phyloP scores from a whole-genome alignment of 495 filamentous ascomycete species.

The Pseudomonodictys pantanalensis region DNA sequence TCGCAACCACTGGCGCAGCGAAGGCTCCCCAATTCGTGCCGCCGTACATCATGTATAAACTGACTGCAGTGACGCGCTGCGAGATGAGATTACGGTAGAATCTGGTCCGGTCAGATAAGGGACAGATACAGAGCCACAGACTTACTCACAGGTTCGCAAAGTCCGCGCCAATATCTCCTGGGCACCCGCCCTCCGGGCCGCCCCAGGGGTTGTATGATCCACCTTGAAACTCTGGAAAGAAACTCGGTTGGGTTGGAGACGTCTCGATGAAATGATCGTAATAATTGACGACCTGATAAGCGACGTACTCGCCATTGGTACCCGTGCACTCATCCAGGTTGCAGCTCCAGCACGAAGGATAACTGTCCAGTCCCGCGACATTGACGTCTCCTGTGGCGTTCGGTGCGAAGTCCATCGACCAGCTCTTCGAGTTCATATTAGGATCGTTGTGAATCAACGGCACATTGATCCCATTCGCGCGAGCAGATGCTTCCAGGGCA shows the following conservation, averaged over 20 bases:
- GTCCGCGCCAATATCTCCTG: constrained; percentile 44
- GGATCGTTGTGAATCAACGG: constrained; percentile 56
- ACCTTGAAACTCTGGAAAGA: constrained; percentile 64
- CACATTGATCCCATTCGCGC: constrained; percentile 53
- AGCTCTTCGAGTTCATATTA: constrained; percentile 43
- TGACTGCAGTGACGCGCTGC: constrained; percentile 46
- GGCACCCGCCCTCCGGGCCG: constrained; percentile 52
- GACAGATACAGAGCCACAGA: neutral
- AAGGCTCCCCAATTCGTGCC: constrained; percentile 56
- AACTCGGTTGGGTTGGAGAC: constrained; percentile 53
- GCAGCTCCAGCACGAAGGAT: constrained; percentile 63
- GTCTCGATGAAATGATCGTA: constrained; percentile 47
- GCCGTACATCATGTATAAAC: constrained; percentile 55
- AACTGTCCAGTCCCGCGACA: constrained; percentile 56
- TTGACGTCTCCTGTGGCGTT: constrained; percentile 57
- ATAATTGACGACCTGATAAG: constrained; percentile 52
- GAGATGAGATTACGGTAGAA: constrained; percentile 57
- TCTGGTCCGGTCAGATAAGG: too few relatives aligned
- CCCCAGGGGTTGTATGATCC: constrained; percentile 64
- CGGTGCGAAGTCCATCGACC: constrained; percentile 48
- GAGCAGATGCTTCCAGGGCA: constrained; percentile 49
- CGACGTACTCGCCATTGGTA: constrained; percentile 54
- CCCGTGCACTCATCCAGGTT: constrained; percentile 52
- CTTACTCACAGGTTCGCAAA: constrained; percentile 51
- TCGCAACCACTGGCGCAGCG: constrained; percentile 42